Base-by-base conservation (phyloP, 2,329 filamentous ascomycete species). In the Chaetomium sp. region DNA sequence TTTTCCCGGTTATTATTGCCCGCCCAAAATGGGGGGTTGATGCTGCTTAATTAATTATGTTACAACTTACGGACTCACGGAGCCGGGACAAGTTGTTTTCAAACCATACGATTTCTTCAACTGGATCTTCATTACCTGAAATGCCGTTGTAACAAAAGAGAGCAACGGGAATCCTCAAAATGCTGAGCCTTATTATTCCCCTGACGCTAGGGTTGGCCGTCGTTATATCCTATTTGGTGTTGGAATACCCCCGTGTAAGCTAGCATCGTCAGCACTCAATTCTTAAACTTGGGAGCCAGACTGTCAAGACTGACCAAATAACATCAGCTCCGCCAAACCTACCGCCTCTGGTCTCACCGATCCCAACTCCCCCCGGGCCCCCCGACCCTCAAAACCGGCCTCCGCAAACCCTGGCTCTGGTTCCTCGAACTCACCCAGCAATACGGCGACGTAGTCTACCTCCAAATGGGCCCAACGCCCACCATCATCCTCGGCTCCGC, bases 401-500 rank as follows among this genome's bases (percentile, higher is more conserved):
- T 73, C 11, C 61, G 60, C 0, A 74, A 74, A 43, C 72, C 72
- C 14, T 75, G 72, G 72, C 57, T 74, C 1, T 74, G 72, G 72
- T 75, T 75, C 44, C 68, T 68, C 37, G 65, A 73, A 52, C 64
- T 74, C 1, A 68, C 67, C 49, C 57, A 68, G 7, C 59, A 73
- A 46, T 69, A 73, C 33, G 72, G 72, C 44, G 72, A 75, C 47
- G 70, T 75, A 0, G 71, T 74, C 11, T 74, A 72, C 56, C 69
- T 75, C 11, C 72, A 74, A 51, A 64, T 74, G 32, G 72, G 72
- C 0, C 71, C 72, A 3, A 74, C 71, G 1, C 71, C 72, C 0
- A 75, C 73, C 6, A 71, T 76, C 50, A 62, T 75, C 6, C 64
- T 76, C 1, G 73, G 72, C 1, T 75, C 73, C 0, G 73, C 72